phyloP scores from a whole-genome alignment of 768 basidiomycete species.

The Lactarius evosmus region DNA sequence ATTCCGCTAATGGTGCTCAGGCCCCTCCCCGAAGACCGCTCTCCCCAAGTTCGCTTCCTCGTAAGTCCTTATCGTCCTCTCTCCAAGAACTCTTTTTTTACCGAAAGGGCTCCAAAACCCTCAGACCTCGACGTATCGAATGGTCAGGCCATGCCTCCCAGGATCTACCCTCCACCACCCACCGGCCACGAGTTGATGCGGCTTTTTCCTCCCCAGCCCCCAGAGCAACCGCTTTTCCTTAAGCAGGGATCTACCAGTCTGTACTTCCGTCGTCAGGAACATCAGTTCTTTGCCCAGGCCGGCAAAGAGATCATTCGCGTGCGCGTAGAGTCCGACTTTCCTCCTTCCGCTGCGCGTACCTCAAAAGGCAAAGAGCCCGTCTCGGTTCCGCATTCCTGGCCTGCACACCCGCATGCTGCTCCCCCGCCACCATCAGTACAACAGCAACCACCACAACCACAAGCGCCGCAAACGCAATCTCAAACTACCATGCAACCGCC shows the following conservation, averaged over 20 bases:
- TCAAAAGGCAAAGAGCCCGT: slow-evolving; percentile 25
- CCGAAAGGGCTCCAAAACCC: background rate
- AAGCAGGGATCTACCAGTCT: slow-evolving; percentile 64
- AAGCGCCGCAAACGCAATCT: slow-evolving; percentile 9
- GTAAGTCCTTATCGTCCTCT: background rate
- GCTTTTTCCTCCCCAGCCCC: slow-evolving; percentile 71
- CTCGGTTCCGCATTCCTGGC: slow-evolving; percentile 12
- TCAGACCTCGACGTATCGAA: slow-evolving; percentile 65
- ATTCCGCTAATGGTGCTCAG: slow-evolving; percentile 14
- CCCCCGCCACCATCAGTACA: slow-evolving; percentile 31
- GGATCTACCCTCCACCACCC: slow-evolving; percentile 71
- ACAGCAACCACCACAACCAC: background rate
- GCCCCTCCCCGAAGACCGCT: slow-evolving; percentile 24
- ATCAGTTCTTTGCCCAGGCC: slow-evolving; percentile 76
- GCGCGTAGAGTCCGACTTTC: slow-evolving; percentile 64
- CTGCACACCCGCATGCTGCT: slow-evolving; percentile 27
- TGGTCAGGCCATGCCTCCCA: slow-evolving; percentile 45
- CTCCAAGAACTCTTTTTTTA: background rate
- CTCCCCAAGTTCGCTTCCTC: slow-evolving; percentile 27
- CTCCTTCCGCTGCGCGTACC: slow-evolving; percentile 24
- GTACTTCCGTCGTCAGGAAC: slow-evolving; percentile 73
- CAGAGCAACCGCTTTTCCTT: slow-evolving; percentile 50
- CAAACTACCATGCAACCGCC: slow-evolving; percentile 18
- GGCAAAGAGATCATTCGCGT: slow-evolving; percentile 77
- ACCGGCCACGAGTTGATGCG: slow-evolving; percentile 85